Conservation (phyloP, 306 rosid species). For the Prunus mume region DNA sequence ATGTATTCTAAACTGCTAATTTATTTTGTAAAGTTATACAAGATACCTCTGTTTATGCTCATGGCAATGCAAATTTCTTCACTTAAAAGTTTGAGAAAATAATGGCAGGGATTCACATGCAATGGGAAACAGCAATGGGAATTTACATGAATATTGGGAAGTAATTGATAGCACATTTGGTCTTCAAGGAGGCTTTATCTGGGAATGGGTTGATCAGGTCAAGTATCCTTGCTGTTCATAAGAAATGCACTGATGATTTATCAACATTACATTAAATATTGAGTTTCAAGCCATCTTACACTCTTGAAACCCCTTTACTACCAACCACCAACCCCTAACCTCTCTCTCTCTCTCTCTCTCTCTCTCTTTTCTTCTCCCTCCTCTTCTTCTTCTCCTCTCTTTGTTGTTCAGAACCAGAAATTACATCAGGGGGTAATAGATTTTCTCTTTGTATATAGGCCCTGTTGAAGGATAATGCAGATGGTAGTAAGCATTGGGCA, state of each 20-base stretch:
- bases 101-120: slow-evolving; percentile 88
- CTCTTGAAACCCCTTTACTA: neutral
- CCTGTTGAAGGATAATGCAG: slow-evolving; percentile 48
- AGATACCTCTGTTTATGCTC: slow-evolving; percentile 17
- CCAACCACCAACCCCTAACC: too few species aligned
- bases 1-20: neutral
- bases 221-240: slow-evolving; percentile 15
- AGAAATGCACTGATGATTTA: neutral
- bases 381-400: too few species aligned
- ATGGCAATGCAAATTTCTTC: neutral
- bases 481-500: slow-evolving; percentile 81
- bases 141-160: slow-evolving; percentile 87
- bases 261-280: slow-evolving; percentile 15
- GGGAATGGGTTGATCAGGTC: slow-evolving; percentile 99
- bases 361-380: too few species aligned
- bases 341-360: neutral
- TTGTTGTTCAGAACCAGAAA: neutral
- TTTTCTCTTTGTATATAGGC: slow-evolving; percentile 42
- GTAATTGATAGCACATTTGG: slow-evolving; percentile 91
- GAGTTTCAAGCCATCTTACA: too few species aligned
- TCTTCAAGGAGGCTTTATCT: slow-evolving; percentile 98
- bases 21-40: neutral
- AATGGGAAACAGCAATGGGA: slow-evolving; percentile 97
- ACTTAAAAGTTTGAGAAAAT: slow-evolving; percentile 11
- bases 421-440: neutral